Percentiles rank a stretch among this genome's conserved stretches.
Evolutionary conservation across 805 yeast species (phyloP).

Genomic region (Cyberlindnera euphorbiae): DNA sequence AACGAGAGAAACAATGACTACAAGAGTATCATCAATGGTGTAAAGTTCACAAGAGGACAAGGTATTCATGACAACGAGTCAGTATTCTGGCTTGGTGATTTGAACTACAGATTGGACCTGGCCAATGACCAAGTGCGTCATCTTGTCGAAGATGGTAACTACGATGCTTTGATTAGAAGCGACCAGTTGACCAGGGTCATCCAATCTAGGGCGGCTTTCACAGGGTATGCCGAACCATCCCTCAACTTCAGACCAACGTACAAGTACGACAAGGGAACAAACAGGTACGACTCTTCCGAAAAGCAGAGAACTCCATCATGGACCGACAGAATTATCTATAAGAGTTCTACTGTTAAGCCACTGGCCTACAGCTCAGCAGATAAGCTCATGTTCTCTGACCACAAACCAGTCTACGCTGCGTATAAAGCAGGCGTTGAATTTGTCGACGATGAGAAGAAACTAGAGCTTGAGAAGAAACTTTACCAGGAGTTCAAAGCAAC

Average conservation of each 20-base stretch:
- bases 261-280: slow-evolving; percentile 83
- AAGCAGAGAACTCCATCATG: slow-evolving; percentile 92
- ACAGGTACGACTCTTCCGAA: slow-evolving; percentile 80
- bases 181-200: slow-evolving; percentile 83
- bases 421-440: slow-evolving; percentile 62
- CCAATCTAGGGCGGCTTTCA: slow-evolving; percentile 62
- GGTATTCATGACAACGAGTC: slow-evolving; percentile 67
- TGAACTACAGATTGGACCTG: slow-evolving; percentile 74
- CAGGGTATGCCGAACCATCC: slow-evolving; percentile 70
- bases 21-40: slow-evolving; percentile 67
- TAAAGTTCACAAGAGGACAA: slow-evolving; percentile 49
- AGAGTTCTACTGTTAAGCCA: slow-evolving; percentile 39
- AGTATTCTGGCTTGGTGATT: slow-evolving; percentile 92
- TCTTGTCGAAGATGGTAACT: slow-evolving; percentile 42
- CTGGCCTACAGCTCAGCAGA: slow-evolving; percentile 65
- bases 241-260: slow-evolving; percentile 85
- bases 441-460: slow-evolving; percentile 59
- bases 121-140: slow-evolving; percentile 71
- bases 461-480: slow-evolving; percentile 49
- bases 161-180: slow-evolving; percentile 47
- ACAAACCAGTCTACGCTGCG: slow-evolving; percentile 86
- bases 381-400: slow-evolving; percentile 69
- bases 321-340: slow-evolving; percentile 74
- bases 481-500: slow-evolving; percentile 49
- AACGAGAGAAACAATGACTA: slow-evolving; percentile 86